Evolutionary conservation across 2,329 filamentous ascomycete genomes (phyloP).

Genomic region (Colletotrichum karsti): DNA sequence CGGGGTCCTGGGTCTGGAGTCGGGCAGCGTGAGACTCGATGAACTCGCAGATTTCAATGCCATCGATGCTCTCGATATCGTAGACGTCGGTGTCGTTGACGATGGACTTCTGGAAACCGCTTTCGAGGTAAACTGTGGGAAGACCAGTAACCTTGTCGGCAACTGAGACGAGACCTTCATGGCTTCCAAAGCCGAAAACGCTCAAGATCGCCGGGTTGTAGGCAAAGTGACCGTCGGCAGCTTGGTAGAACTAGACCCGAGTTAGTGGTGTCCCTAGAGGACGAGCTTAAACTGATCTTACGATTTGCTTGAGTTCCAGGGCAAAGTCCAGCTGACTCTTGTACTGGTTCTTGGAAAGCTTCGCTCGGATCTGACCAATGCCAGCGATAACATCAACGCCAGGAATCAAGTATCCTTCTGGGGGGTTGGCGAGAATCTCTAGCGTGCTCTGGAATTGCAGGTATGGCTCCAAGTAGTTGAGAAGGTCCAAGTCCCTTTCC

Average conservation of each 20-base stretch:
- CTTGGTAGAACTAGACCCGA: background rate
- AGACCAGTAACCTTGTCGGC: slow-evolving; percentile 19
- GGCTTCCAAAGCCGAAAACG: slow-evolving; percentile 16
- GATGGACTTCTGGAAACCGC: background rate
- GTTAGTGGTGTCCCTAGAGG: background rate
- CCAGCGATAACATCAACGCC: slow-evolving; percentile 30
- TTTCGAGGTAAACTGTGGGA: slow-evolving; percentile 18
- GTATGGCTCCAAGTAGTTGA: slow-evolving; percentile 31
- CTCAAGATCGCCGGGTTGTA: slow-evolving; percentile 27
- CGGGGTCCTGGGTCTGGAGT: slow-evolving; percentile 29
- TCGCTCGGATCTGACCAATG: slow-evolving; percentile 26
- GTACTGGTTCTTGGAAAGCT: slow-evolving; percentile 26
- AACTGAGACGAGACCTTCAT: slow-evolving; percentile 25
- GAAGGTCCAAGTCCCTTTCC: slow-evolving; percentile 18
- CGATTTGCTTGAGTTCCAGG: slow-evolving; percentile 22
- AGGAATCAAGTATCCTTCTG: slow-evolving; percentile 29
- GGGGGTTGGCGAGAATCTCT: slow-evolving; percentile 27
- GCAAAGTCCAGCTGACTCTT: slow-evolving; percentile 27
- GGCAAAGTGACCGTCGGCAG: slow-evolving; percentile 29
- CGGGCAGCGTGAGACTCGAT: slow-evolving; percentile 11
- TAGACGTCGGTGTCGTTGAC: slow-evolving; percentile 12
- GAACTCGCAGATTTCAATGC: slow-evolving; percentile 9
- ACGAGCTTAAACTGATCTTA: background rate
- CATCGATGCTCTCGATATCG: slow-evolving; percentile 31
- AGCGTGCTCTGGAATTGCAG: slow-evolving; percentile 30